These are phyloP conservation scores for Trichoderma sp. DNA, from an alignment of 2,329 filamentous ascomycete species.

Conservation along the genomic window DNA sequence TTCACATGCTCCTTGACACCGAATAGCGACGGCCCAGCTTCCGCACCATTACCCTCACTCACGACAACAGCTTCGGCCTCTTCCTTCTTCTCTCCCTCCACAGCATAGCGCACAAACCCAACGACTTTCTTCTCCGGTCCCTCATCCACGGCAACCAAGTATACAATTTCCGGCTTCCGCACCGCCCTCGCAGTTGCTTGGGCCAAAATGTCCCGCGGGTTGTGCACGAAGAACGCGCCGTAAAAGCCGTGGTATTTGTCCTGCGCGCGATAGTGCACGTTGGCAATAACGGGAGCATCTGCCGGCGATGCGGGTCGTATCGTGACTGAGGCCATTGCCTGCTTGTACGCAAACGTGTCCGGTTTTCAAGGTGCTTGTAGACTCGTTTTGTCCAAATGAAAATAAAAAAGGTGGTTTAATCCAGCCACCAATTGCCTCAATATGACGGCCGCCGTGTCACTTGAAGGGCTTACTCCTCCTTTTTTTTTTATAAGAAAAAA, in stretches of 20 bases:
- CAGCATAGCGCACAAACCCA: conserved; percentile 17
- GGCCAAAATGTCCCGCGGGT: conserved; percentile 20
- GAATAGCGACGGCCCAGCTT: conserved; percentile 18
- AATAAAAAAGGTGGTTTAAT: background rate
- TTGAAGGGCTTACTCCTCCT: background rate
- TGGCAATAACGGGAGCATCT: conserved; percentile 20
- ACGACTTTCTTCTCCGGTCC: background rate
- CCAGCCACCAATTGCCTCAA: background rate
- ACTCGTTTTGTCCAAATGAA: background rate
- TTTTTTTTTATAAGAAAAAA: no score
- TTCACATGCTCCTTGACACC: conserved; percentile 22
- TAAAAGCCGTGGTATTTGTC: conserved; percentile 23
- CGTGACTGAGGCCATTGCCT: conserved; percentile 6
- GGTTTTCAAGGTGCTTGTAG: background rate
- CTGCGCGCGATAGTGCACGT: conserved; percentile 24
- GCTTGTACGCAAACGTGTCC: no score
- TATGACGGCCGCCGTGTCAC: background rate
- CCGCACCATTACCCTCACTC: background rate
- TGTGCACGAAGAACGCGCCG: conserved; percentile 20
- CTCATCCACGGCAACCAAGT: conserved; percentile 16
- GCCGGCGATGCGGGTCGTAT: conserved; percentile 18
- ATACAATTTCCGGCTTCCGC: background rate
- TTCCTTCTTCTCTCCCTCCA: background rate
- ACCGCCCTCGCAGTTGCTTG: conserved; percentile 1
- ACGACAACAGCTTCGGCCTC: background rate